phyloP scores from a whole-genome alignment of 257 asterid species.

The Ophiorrhiza pumila region DNA sequence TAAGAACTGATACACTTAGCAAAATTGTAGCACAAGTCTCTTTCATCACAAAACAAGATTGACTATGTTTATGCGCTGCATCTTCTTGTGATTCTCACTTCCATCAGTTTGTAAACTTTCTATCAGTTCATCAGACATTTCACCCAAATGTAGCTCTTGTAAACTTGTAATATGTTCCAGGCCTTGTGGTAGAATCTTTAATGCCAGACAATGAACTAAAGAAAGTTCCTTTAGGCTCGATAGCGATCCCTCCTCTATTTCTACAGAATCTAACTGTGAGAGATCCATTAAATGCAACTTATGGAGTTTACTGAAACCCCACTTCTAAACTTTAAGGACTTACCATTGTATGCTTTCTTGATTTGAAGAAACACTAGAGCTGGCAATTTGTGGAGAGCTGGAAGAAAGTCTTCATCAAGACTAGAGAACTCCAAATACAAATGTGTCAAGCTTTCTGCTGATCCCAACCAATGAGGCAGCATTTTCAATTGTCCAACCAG shows the following conservation, averaged over 20 bases:
- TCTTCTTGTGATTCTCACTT: constrained; percentile 8
- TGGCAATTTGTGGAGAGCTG: constrained; percentile 17
- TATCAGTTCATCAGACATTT: constrained; percentile 21
- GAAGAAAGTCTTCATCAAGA: constrained; percentile 16
- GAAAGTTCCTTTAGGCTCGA: constrained; percentile 21
- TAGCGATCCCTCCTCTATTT: constrained; percentile 22
- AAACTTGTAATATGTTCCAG: constrained; percentile 17
- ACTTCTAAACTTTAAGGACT: constrained; percentile 17
- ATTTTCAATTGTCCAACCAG: constrained; percentile 18
- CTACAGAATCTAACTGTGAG: constrained; percentile 8
- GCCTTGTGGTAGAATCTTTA: constrained; percentile 19
- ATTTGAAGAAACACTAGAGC: constrained; percentile 24
- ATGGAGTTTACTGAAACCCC: constrained; percentile 21
- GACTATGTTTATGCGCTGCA: constrained; percentile 7
- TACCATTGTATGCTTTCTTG: constrained; percentile 18
- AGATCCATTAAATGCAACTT: constrained; percentile 18
- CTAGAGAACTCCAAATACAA: constrained; percentile 18
- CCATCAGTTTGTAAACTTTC: constrained; percentile 9
- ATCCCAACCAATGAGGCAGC: constrained; percentile 27
- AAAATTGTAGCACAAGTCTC: neutral
- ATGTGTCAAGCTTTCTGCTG: constrained; percentile 16
- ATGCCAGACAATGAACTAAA: constrained; percentile 16
- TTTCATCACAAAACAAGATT: constrained; percentile 4
- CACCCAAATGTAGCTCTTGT: constrained; percentile 18
- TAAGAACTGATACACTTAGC: neutral